Evolutionary conservation across 2,329 filamentous ascomycete genomes (phyloP), one percentile per base, ranked within the genome.

Genomic region (Clonostachys chloroleuca): DNA sequence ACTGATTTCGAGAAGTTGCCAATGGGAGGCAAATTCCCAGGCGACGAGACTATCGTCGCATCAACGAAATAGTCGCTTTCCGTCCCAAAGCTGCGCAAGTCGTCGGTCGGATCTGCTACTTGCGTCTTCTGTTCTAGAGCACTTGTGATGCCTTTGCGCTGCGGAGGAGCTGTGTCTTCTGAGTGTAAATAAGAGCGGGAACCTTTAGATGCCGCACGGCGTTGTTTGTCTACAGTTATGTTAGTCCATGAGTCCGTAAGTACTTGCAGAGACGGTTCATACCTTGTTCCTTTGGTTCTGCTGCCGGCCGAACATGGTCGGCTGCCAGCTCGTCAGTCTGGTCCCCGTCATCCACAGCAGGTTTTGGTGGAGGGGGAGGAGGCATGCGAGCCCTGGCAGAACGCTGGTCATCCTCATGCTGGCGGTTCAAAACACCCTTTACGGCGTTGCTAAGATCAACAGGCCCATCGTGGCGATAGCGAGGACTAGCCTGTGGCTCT

Each of bases 51-150:
- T 58, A 69, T 67, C 49, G 60, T 63, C n/a, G 66, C 66, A 51
- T 67, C 59, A 30, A 58, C 62, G 47, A 60, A 69, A 41, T 56
- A 61, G 43, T 66, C 63, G 44, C 59, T 66, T 49, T 69, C 66
- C 33, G 64, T 56, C 4, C 47, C 57, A 53, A 69, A 69, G 44
- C 66, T 68, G 18, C 63, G 58, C 20, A 43, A 16, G 24, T 30
- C 24, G 9, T 30, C 24, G 7, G 24, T 10, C 24, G 24, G 24
- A 30, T 30, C 24, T 30, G 24, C 5, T 8, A 10, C 8, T 10
- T 30, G 24, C 9, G 24, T 30, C 24, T 30, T 30, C 24, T 30
- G 24, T 9, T 30, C 24, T 10, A 30, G 24, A 30, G 24, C 24
- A 30, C 24, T 30, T 4, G 24, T 30, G 24, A 30, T 30, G 24